Evolutionary conservation across 345 rosid species (phyloP).

Genomic region (Citrus inodora): DNA sequence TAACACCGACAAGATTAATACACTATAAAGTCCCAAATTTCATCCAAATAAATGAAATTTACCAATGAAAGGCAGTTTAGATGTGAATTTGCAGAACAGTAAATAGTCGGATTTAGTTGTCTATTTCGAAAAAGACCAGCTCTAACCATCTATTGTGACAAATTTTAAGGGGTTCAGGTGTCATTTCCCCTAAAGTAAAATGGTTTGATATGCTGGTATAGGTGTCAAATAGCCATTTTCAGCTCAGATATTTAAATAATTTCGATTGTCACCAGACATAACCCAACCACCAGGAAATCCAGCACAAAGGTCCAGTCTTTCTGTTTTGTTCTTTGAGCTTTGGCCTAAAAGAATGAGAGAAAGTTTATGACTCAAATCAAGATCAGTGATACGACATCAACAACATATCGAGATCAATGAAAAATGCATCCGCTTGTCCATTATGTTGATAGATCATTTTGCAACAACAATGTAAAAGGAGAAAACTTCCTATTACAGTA

Average conservation of each 20-base stretch:
- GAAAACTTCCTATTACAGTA: neutral
- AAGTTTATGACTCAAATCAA: neutral
- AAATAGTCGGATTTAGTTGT: too few species aligned
- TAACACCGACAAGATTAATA: too few species aligned
- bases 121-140: too few species aligned
- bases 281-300: neutral
- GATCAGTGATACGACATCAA: neutral
- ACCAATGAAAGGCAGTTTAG: too few species aligned
- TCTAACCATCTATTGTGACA: too few species aligned
- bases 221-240: neutral
- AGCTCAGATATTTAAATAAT: too few species aligned
- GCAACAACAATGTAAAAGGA: neutral
- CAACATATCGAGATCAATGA: neutral
- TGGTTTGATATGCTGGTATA: too few species aligned
- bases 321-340: neutral
- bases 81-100: too few species aligned
- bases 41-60: too few species aligned
- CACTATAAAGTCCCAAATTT: too few species aligned
- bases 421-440: conserved; percentile 4
- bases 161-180: too few species aligned
- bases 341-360: neutral
- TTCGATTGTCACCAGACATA: neutral
- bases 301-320: neutral
- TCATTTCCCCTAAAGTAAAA: too few species aligned
- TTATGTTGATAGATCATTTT: neutral